A percentile compares a stretch with the other conserved stretches of the same genome.
These are phyloP conservation scores for Mucor velutinosus DNA, from an alignment of 371 early-diverging fungal genomes.

Conservation along the genomic window DNA sequence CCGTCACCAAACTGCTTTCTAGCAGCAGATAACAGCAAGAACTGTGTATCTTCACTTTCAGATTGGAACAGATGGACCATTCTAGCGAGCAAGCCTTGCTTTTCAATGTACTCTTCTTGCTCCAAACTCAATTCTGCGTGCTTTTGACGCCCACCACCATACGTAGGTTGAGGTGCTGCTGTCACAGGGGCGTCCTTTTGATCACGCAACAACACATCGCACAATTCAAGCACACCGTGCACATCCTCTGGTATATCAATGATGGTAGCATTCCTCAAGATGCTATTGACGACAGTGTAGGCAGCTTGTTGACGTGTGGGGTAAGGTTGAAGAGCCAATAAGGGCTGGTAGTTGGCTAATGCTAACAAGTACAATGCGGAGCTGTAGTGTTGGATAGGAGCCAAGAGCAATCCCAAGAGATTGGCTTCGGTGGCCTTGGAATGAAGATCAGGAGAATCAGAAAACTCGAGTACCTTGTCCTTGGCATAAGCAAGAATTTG, in stretches of 20 bases:
- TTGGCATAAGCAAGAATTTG: slow-evolving; percentile 84
- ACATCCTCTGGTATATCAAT: slow-evolving; percentile 80
- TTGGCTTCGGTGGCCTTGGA: slow-evolving; percentile 60
- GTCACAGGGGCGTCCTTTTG: slow-evolving; percentile 62
- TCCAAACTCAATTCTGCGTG: slow-evolving; percentile 29
- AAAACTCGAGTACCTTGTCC: slow-evolving; percentile 59
- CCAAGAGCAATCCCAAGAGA: slow-evolving; percentile 66
- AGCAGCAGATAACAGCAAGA: slow-evolving; percentile 74
- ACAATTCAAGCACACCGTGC: slow-evolving; percentile 79
- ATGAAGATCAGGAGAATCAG: slow-evolving; percentile 57
- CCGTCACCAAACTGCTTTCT: slow-evolving; percentile 82
- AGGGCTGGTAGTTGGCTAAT: slow-evolving; percentile 71
- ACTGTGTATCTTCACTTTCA: slow-evolving; percentile 67
- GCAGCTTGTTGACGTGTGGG: slow-evolving; percentile 79
- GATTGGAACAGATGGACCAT: slow-evolving; percentile 77
- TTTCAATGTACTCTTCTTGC: slow-evolving; percentile 73
- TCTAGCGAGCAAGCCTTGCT: slow-evolving; percentile 78
- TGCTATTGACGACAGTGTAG: slow-evolving; percentile 67
- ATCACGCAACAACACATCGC: slow-evolving; percentile 78
- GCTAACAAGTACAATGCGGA: slow-evolving; percentile 63
- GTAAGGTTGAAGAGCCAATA: slow-evolving; percentile 79
- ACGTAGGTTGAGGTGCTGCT: neutral
- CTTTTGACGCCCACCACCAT: slow-evolving; percentile 14
- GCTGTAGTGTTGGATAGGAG: slow-evolving; percentile 76
- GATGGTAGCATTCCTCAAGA: slow-evolving; percentile 62